Conservation (phyloP, 768 basidiomycete genomes). For the Lepiota brunneoincarnata region DNA sequence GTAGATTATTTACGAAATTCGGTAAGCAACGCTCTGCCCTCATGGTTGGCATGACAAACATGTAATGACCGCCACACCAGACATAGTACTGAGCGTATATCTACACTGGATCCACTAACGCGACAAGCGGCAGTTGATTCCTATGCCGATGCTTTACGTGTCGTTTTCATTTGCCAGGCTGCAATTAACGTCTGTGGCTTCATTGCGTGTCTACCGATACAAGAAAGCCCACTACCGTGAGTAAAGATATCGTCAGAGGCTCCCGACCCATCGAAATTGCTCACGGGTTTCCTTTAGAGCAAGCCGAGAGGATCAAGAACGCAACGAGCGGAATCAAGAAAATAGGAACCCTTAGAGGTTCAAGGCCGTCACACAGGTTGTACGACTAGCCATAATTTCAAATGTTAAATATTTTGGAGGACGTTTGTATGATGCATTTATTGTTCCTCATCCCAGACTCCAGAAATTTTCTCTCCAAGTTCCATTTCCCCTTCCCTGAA, state of each 20-base stretch:
- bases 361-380: slow-evolving; percentile 22
- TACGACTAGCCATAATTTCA: slow-evolving; percentile 19
- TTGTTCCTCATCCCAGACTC: no score
- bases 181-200: slow-evolving; percentile 65
- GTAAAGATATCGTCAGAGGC: slow-evolving; percentile 13
- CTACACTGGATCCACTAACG: slow-evolving; percentile 51
- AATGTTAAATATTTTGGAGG: slow-evolving; percentile 15
- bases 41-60: slow-evolving; percentile 6
- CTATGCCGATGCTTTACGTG: slow-evolving; percentile 75
- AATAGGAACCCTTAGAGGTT: slow-evolving; percentile 24
- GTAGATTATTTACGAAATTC: slow-evolving; percentile 71
- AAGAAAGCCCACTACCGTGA: slow-evolving; percentile 68
- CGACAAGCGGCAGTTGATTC: slow-evolving; percentile 67
- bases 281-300: slow-evolving; percentile 36
- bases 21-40: slow-evolving; percentile 16
- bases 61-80: slow-evolving; percentile 29
- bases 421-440: slow-evolving; percentile 20
- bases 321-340: slow-evolving; percentile 45
- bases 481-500: no score
- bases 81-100: slow-evolving; percentile 73
- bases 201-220: slow-evolving; percentile 69
- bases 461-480: background rate
- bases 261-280: background rate
- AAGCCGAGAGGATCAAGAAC: slow-evolving; percentile 60
- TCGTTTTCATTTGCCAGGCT: slow-evolving; percentile 80